Evolutionary conservation across 768 basidiomycete species (phyloP).

Genomic region (Russula sp.): DNA sequence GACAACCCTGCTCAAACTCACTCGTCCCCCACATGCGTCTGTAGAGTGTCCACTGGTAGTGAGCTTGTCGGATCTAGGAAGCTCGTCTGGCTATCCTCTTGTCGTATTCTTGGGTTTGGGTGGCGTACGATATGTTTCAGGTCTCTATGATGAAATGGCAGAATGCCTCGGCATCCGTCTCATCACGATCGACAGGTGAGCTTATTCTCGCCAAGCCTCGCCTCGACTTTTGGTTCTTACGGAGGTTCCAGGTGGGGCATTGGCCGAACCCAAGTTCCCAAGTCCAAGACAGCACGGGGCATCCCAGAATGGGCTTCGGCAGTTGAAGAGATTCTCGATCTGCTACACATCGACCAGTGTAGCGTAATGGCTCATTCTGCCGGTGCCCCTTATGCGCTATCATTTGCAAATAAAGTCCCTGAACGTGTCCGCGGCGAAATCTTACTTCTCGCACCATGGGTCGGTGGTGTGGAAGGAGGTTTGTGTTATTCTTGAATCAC

Average conservation of each 20-base stretch:
- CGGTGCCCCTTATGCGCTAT: constrained; percentile 89
- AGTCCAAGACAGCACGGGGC: constrained; percentile 61
- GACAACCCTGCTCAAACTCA: constrained; percentile 74
- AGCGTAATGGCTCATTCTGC: constrained; percentile 95
- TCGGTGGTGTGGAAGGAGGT: constrained; percentile 86
- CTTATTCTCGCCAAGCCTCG: no score
- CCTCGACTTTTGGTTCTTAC: not conserved
- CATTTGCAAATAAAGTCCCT: constrained; percentile 69
- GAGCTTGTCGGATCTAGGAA: constrained; percentile 91
- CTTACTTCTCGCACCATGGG: constrained; percentile 93
- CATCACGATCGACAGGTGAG: constrained; percentile 88
- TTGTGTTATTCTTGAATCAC: constrained; percentile 28
- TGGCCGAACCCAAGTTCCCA: constrained; percentile 69
- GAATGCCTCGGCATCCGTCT: constrained; percentile 76
- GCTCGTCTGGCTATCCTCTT: constrained; percentile 76
- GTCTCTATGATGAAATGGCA: constrained; percentile 95
- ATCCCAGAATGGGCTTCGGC: constrained; percentile 87
- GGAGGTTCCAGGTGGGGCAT: constrained; percentile 72
- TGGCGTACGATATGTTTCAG: constrained; percentile 91
- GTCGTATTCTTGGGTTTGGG: constrained; percentile 91
- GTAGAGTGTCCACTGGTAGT: constrained; percentile 68
- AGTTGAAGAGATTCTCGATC: constrained; percentile 85
- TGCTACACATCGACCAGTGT: constrained; percentile 67
- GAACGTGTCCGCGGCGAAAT: constrained; percentile 76
- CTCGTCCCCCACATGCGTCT: constrained; percentile 72